phyloP scores from a whole-genome alignment of 2,329 filamentous ascomycete genomes.

The Pyrenochaeta sp. region DNA sequence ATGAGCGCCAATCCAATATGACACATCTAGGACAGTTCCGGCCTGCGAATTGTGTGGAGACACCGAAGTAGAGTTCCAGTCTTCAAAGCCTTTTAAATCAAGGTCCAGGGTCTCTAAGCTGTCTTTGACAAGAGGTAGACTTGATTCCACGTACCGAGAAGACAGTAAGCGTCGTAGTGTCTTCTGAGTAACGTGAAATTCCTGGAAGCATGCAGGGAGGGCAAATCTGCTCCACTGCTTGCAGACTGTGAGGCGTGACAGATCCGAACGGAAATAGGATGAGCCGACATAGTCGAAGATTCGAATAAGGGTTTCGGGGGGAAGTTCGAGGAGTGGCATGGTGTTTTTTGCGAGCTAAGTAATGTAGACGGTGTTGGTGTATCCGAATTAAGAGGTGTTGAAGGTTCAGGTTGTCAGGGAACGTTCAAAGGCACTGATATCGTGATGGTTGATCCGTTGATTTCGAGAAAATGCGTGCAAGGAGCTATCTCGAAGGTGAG shows the following conservation, averaged over 20 bases:
- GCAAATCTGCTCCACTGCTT: constrained; percentile 30
- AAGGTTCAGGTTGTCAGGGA: background rate
- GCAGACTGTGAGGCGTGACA: constrained; percentile 28
- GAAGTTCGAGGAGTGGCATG: constrained; percentile 29
- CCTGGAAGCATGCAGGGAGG: constrained; percentile 23
- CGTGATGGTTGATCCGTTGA: too few relatives aligned
- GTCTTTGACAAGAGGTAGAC: constrained; percentile 27
- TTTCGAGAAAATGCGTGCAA: too few relatives aligned
- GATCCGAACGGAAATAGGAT: constrained; percentile 27
- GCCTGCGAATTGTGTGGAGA: constrained; percentile 16
- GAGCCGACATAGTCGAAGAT: constrained; percentile 27
- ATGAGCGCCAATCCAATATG: constrained; percentile 17
- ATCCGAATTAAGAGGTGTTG: constrained; percentile 1
- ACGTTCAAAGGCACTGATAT: too few relatives aligned
- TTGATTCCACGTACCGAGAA: constrained; percentile 23
- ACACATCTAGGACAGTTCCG: constrained; percentile 14
- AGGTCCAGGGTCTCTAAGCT: constrained; percentile 27
- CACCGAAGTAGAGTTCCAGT: constrained; percentile 21
- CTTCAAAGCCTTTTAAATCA: constrained; percentile 25
- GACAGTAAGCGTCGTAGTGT: constrained; percentile 25
- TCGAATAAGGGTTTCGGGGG: constrained; percentile 24
- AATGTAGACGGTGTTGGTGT: constrained; percentile 13
- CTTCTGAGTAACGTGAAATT: constrained; percentile 24
- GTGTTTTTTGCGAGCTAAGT: constrained; percentile 20
- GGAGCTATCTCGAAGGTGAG: too few relatives aligned